Evolutionary conservation across 1,284 basidiomycete species (phyloP).

Genomic region (Earliella scabrosa): DNA sequence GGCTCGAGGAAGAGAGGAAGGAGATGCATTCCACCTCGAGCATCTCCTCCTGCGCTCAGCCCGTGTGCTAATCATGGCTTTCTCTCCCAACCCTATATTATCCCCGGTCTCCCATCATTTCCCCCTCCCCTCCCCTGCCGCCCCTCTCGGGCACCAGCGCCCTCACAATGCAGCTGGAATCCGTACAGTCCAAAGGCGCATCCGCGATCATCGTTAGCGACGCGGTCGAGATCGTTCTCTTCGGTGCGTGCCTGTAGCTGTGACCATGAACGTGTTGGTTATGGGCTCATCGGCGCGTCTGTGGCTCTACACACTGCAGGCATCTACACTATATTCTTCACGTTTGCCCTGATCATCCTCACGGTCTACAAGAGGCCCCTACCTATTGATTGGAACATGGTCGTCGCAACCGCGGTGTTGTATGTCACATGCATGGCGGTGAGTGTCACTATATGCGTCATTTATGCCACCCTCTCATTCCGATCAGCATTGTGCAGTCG

Average conservation of each 20-base stretch:
- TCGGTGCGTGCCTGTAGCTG: conserved; percentile 10
- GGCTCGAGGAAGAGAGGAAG: neutral
- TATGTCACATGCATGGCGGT: conserved; percentile 18
- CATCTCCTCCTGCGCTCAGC: too few relatives aligned
- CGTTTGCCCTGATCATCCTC: conserved; percentile 20
- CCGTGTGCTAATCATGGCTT: too few relatives aligned
- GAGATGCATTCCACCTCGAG: neutral
- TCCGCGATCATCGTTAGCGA: conserved; percentile 21
- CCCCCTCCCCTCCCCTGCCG: neutral
- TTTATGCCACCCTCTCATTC: neutral
- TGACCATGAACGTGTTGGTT: neutral
- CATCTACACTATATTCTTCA: conserved; percentile 20
- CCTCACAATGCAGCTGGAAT: conserved; percentile 17
- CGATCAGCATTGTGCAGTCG: conserved; percentile 11
- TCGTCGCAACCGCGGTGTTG: conserved; percentile 1
- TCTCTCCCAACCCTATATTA: neutral
- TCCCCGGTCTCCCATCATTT: neutral
- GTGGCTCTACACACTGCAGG: conserved; percentile 7
- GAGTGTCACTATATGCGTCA: neutral
- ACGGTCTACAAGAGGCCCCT: conserved; percentile 15
- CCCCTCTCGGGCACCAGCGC: neutral
- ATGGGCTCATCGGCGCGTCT: neutral
- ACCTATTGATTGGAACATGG: conserved; percentile 15
- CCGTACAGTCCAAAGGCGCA: conserved; percentile 13
- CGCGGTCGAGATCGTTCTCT: conserved; percentile 19